Base-by-base conservation (phyloP, 2,329 filamentous ascomycete genomes). In the Fusarium domesticum region DNA sequence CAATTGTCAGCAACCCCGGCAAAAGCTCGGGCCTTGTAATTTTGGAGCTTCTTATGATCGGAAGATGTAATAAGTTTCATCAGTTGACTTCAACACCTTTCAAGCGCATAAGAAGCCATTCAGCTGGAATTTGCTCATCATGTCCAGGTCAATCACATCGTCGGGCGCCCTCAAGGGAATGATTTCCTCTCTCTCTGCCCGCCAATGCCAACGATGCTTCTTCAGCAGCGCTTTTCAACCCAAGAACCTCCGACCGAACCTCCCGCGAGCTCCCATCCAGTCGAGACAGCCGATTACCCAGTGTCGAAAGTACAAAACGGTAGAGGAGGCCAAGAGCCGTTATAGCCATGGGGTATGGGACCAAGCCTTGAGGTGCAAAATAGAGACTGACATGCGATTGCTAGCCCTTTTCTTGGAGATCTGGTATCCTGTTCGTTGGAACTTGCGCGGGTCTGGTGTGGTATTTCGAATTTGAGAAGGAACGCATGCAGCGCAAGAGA, bases 391-490 rank as follows among this genome's bases (percentile, higher is more conserved):
- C 60, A 52, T n/a, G n/a, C n/a, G n/a, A 51, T 51, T 45, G 19
- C 43, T 43, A 90, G 85, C 93, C 93, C 20, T 97, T 98, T 73
- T 96, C 91, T 42, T 91, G 88, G 82, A 92, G 89, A 70, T 86
- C 92, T 23, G 92, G 89, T 15, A 58, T 90, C 39, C 77, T 98
- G 52, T 97, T 98, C 72, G 76, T 97, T 53, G 64, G 78, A 36
- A 86, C 90, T 3, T 90, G 88, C 57, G 83, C 73, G 11, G 85
- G 82, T 19, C 76, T 98, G 60, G 83, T 90, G 48, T 81, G 88
- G 70, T 98, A 97, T 67, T 97, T 98, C 70, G 89, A 91, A 61
- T 82, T 84, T 60, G 93, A 98, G 69, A 97, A 97, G 75, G 82
- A 82, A 59, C 85, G 93, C 61, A 85, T 98, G 82, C 84, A 93